A percentile compares a stretch with the other conserved stretches of the same genome.
These are phyloP conservation scores for Macrolepiota fuliginosa DNA, from an alignment of 768 basidiomycete species.

Conservation along the genomic window DNA sequence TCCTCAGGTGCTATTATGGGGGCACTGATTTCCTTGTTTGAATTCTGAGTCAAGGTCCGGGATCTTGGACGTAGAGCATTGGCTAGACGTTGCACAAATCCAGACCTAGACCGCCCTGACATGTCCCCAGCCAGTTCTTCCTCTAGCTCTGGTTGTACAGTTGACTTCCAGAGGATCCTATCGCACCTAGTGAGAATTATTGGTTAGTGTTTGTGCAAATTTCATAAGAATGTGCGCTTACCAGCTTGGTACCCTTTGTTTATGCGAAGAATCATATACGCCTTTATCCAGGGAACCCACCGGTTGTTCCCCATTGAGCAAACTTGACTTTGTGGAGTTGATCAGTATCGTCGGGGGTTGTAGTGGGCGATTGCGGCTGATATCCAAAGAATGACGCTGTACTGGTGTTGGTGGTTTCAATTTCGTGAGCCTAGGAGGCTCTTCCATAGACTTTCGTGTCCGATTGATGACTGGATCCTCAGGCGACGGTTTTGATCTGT, in stretches of 20 bases:
- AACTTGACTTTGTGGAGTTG: slow-evolving; percentile 32
- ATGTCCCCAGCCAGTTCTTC: slow-evolving; percentile 19
- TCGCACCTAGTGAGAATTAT: slow-evolving; percentile 60
- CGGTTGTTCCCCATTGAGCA: slow-evolving; percentile 28
- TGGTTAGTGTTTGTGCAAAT: background rate
- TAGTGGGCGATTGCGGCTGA: slow-evolving; percentile 13
- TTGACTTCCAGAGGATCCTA: slow-evolving; percentile 81
- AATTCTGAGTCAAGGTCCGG: slow-evolving; percentile 2
- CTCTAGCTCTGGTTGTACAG: slow-evolving; percentile 46
- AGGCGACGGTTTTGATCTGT: background rate
- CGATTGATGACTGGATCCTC: slow-evolving; percentile 10
- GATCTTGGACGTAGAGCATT: slow-evolving; percentile 32
- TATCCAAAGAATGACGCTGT: slow-evolving; percentile 13
- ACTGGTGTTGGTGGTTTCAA: background rate
- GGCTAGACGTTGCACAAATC: slow-evolving; percentile 25
- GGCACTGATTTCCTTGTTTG: background rate
- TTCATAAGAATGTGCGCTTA: slow-evolving; percentile 28
- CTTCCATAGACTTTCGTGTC: slow-evolving; percentile 15
- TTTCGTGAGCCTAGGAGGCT: slow-evolving; percentile 17
- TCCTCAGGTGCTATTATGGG: background rate
- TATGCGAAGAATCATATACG: slow-evolving; percentile 79
- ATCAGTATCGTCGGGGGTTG: slow-evolving; percentile 26
- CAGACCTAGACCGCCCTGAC: slow-evolving; percentile 19
- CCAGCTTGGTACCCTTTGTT: slow-evolving; percentile 85
- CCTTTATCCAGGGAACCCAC: slow-evolving; percentile 44